These are phyloP conservation scores for Dalbergia cochinchinensis DNA, from an alignment of 306 rosid genomes.

Conservation along the genomic window DNA sequence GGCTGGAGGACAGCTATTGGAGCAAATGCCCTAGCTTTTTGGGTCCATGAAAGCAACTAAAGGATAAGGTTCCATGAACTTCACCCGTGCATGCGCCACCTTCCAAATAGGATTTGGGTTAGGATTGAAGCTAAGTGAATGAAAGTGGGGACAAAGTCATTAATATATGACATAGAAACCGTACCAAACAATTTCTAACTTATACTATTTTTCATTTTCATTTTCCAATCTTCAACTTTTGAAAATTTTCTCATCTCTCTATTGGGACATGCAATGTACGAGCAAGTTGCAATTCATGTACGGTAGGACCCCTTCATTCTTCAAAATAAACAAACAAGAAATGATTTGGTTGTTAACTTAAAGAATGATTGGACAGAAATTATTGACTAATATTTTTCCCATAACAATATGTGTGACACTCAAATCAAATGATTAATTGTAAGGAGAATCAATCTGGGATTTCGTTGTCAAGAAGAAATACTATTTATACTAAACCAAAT, in stretches of 20 bases:
- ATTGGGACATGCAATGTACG: slow-evolving; percentile 26
- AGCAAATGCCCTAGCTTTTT: not conserved
- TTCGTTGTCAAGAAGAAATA: not conserved
- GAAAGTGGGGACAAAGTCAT: slow-evolving; percentile 41
- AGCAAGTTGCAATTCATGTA: slow-evolving; percentile 16
- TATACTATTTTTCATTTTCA: too few relatives aligned
- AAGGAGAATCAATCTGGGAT: not conserved
- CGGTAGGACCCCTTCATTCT: slow-evolving; percentile 21
- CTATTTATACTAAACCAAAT: too few relatives aligned
- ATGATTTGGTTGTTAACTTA: slow-evolving; percentile 28
- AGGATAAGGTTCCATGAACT: slow-evolving; percentile 42
- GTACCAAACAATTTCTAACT: slow-evolving; percentile 19
- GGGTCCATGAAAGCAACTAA: slow-evolving; percentile 20
- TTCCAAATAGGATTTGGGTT: slow-evolving; percentile 1
- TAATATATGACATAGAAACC: slow-evolving; percentile 42
- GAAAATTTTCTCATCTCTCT: not conserved
- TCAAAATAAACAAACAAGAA: not conserved
- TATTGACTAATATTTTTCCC: slow-evolving; percentile 1
- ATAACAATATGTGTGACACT: slow-evolving; percentile 4
- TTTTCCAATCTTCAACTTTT: not conserved
- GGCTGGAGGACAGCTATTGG: not conserved
- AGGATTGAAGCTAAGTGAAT: slow-evolving; percentile 31
- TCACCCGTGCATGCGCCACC: slow-evolving; percentile 34
- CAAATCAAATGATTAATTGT: not conserved
- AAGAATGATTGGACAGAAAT: slow-evolving; percentile 17